Percentiles rank a stretch among this genome's conserved stretches.
Conservation (phyloP, 1,139 yeast genomes). For the Blastobotrys persicus region DNA sequence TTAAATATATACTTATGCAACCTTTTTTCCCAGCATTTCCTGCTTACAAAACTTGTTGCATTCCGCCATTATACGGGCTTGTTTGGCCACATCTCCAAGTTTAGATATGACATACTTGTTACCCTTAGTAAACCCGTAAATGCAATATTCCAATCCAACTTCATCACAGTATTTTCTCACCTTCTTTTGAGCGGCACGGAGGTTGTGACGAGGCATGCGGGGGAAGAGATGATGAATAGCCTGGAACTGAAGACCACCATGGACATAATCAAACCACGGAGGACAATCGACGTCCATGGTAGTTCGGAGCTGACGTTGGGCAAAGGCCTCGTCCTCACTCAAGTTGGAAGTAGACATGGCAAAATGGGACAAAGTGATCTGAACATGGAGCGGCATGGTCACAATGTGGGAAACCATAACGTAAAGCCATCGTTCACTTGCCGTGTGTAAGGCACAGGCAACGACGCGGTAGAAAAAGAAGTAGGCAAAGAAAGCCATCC, state of each 20-base stretch:
- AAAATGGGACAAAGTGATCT: slow-evolving; percentile 84
- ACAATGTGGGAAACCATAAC: slow-evolving; percentile 73
- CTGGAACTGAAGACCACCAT: slow-evolving; percentile 91
- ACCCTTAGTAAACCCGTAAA: slow-evolving; percentile 81
- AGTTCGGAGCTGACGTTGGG: slow-evolving; percentile 78
- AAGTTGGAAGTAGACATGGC: slow-evolving; percentile 91
- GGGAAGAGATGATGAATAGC: slow-evolving; percentile 91
- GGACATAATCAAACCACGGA: slow-evolving; percentile 84
- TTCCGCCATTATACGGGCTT: slow-evolving; percentile 68
- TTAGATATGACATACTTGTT: slow-evolving; percentile 67
- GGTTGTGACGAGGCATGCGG: slow-evolving; percentile 81
- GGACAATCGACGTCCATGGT: slow-evolving; percentile 97
- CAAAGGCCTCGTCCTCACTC: slow-evolving; percentile 79
- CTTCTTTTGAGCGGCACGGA: slow-evolving; percentile 67
- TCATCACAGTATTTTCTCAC: slow-evolving; percentile 72
- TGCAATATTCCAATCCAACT: slow-evolving; percentile 78
- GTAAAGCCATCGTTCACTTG: slow-evolving; percentile 52
- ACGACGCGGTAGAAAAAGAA: slow-evolving; percentile 77
- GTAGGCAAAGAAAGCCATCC: slow-evolving; percentile 63
- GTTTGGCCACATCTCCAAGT: slow-evolving; percentile 74
- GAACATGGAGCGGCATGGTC: slow-evolving; percentile 90
- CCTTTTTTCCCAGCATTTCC: slow-evolving; percentile 17
- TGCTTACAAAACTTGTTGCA: slow-evolving; percentile 48
- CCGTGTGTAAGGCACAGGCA: slow-evolving; percentile 50
- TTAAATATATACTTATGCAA: neutral